Evolutionary conservation across 179 eudicot species (phyloP).

Genomic region (Vitellaria paradoxa): DNA sequence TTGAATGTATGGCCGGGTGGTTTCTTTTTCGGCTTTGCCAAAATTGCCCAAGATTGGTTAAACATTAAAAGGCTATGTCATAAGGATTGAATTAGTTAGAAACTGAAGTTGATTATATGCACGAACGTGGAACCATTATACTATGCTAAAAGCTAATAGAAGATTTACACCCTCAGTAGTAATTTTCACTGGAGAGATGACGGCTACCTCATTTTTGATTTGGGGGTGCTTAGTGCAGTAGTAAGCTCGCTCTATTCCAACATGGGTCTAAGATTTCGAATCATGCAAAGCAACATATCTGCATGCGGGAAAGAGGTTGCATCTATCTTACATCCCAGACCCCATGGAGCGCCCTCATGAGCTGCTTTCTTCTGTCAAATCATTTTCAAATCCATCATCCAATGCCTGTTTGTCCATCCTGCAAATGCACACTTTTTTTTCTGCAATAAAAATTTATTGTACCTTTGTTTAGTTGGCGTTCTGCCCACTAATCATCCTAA

Average conservation of each 20-base stretch:
- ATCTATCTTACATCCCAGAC: no score
- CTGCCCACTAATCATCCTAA: neutral
- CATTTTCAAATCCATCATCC: neutral
- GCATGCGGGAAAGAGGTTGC: no score
- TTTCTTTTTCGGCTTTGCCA: conserved; percentile 3
- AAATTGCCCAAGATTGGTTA: neutral
- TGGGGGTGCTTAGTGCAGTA: no score
- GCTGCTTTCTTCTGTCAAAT: no score
- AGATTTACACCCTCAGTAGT: neutral
- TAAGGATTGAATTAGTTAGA: neutral
- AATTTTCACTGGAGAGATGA: neutral
- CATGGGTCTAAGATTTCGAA: no score
- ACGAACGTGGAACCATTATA: neutral
- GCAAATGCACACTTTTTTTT: neutral
- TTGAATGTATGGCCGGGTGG: neutral
- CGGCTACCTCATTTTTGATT: neutral
- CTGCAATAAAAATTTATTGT: neutral
- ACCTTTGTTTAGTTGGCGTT: neutral
- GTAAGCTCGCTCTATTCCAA: no score
- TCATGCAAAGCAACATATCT: no score
- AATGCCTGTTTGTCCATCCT: neutral
- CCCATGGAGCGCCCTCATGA: no score
- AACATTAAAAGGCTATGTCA: neutral
- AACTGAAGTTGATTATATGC: neutral
- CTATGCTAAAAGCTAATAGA: neutral